Conservation (phyloP, 1,284 basidiomycete genomes). For the Pholiota adiposa region DNA sequence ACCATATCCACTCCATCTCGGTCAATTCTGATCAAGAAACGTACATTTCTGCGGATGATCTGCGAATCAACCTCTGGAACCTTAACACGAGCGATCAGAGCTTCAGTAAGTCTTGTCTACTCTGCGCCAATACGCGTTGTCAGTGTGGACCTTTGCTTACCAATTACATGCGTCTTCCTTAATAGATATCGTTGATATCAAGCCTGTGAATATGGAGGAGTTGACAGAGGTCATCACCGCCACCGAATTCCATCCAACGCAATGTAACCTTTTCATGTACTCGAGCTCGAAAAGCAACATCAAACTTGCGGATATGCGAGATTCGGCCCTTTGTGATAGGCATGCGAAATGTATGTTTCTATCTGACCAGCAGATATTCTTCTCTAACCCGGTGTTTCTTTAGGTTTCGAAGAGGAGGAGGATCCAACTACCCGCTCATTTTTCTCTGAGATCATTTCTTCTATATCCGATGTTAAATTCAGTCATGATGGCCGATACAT, state of each 20-base stretch:
- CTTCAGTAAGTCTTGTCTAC: slow-evolving; percentile 78
- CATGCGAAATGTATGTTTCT: slow-evolving; percentile 89
- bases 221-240: slow-evolving; percentile 99
- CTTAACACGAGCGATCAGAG: slow-evolving; percentile 98
- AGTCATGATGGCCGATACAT: slow-evolving; percentile 97
- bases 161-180: slow-evolving; percentile 13
- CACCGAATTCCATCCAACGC: slow-evolving; percentile 96
- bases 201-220: slow-evolving; percentile 99
- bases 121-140: no score
- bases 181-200: slow-evolving; percentile 99
- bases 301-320: slow-evolving; percentile 99
- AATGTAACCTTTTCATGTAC: slow-evolving; percentile 99
- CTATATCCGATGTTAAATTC: slow-evolving; percentile 99
- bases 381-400: slow-evolving; percentile 5
- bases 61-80: slow-evolving; percentile 98
- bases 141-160: slow-evolving; percentile 9
- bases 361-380: not conserved
- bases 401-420: slow-evolving; percentile 98
- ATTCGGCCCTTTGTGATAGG: slow-evolving; percentile 95
- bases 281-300: slow-evolving; percentile 99
- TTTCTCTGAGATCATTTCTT: slow-evolving; percentile 99
- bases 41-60: slow-evolving; percentile 97
- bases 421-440: slow-evolving; percentile 97
- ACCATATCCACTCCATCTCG: slow-evolving; percentile 99
- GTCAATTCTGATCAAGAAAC: slow-evolving; percentile 99